phyloP scores from a whole-genome alignment of 768 basidiomycete genomes.

The Mycena galopus region DNA sequence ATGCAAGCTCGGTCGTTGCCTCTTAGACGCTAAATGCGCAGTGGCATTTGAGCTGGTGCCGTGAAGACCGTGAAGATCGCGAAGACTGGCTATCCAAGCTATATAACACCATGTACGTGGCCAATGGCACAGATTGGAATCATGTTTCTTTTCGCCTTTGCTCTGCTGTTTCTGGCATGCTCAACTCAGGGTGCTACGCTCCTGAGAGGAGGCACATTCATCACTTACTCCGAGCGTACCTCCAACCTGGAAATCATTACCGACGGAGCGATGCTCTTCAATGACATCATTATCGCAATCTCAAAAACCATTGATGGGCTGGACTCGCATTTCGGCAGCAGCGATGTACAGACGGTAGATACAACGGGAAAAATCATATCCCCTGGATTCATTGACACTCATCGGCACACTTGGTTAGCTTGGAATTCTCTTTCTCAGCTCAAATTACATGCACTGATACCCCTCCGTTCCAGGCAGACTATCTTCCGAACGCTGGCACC shows the following conservation, averaged over 20 bases:
- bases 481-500: constrained; percentile 17
- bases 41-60: background rate
- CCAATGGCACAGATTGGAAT: background rate
- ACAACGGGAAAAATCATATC: constrained; percentile 30
- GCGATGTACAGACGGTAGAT: constrained; percentile 13
- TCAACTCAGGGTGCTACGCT: constrained; percentile 9
- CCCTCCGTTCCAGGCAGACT: constrained; percentile 11
- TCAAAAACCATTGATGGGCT: constrained; percentile 20
- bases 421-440: background rate
- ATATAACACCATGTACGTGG: background rate
- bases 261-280: constrained; percentile 26
- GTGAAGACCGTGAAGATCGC: background rate
- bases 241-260: constrained; percentile 22
- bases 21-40: background rate
- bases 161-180: constrained; percentile 10
- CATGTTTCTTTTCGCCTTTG: background rate
- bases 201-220: constrained; percentile 26
- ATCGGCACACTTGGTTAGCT: constrained; percentile 21
- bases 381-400: constrained; percentile 27
- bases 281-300: constrained; percentile 24
- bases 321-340: constrained; percentile 3
- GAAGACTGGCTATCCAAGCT: background rate
- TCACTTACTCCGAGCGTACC: constrained; percentile 22
- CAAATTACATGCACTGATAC: background rate
- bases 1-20: no score